Evolutionary conservation across 345 rosid species (phyloP).

Genomic region (Ceriops zippeliana): DNA sequence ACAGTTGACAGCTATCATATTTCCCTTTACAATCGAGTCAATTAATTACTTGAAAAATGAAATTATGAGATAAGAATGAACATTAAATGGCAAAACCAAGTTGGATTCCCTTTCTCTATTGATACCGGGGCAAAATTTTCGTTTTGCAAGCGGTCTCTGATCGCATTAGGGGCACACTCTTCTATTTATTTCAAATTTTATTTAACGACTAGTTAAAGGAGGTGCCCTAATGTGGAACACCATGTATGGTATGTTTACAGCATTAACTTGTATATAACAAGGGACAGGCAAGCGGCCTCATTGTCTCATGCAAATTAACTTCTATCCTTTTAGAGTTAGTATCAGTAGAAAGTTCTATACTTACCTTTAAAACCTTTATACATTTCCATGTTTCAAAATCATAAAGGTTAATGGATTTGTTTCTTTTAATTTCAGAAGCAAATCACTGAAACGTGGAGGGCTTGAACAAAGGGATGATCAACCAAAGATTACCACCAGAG

Average conservation of each 20-base stretch:
- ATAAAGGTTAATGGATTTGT: not conserved
- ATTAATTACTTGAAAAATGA: not conserved
- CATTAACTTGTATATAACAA: constrained; percentile 7
- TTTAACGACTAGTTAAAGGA: not conserved
- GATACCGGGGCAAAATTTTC: too few relatives aligned
- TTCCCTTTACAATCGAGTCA: not conserved
- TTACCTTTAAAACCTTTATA: not conserved
- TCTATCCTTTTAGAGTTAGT: not conserved
- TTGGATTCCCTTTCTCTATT: too few relatives aligned
- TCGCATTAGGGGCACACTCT: too few relatives aligned
- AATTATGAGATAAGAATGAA: too few relatives aligned
- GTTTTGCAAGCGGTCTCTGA: too few relatives aligned
- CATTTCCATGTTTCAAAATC: not conserved
- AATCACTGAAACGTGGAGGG: not conserved
- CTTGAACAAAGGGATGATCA: not conserved
- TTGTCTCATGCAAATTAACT: not conserved
- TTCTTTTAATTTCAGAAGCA: not conserved
- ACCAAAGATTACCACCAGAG: not conserved
- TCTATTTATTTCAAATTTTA: too few relatives aligned
- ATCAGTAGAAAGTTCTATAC: not conserved
- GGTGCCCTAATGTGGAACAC: not conserved
- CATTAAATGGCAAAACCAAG: too few relatives aligned
- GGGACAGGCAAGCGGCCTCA: constrained; percentile 7
- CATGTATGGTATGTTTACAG: constrained; percentile 3
- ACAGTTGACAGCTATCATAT: constrained; percentile 6